Evolutionary conservation across 176 grass and related monocot genomes (phyloP), one percentile per base, ranked within the genome.

Genomic region (Avena sativa): DNA sequence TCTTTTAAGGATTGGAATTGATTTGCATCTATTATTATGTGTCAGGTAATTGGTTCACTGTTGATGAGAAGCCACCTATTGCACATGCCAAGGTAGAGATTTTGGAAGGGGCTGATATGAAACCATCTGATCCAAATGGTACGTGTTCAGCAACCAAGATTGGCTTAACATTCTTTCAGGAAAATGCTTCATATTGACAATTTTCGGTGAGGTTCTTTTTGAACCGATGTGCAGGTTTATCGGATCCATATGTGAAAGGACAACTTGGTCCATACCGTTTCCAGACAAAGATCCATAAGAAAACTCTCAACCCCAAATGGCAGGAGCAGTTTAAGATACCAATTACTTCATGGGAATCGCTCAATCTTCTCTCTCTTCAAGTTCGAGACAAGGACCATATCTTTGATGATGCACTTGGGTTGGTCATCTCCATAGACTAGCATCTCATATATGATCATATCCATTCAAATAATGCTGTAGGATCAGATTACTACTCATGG

Each of bases 121-220:
- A 99, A 85, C 97, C 97, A 56, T 96, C 97, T 43, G 97, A 99
- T 91, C 79, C 91, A 72, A 99, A 99, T 53, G 94, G 97, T 99
- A 90, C 52, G 74, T 78, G 89, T 53, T 85, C 38, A 57, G 40
- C 8, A 20, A 75, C 25, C 71, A 64, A 63, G 25, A 30, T 28
- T 14, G 56, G 14, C 57, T 48, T n/a, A 63, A 50, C 59, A 51
- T 46, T 78, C 20, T 17, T 74, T 52, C 51, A 83, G 56, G 36
- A 79, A 38, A 76, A n/a, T 44, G 26, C 62, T 48, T 68, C 43
- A 21, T 88, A 86, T 8, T 32, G 26, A 78, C 12, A 20, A 51
- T 62, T 30, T 34, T 84, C 19, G 7, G 5, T 17, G 57, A 62
- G 40, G 5, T 43, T 14, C 15, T 79, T n/a, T 68, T 81, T 43